Evolutionary conservation across 2,329 filamentous ascomycete species (phyloP), one percentile per base, ranked within the genome.

Genomic region (Arthrobotrys megalospora): DNA sequence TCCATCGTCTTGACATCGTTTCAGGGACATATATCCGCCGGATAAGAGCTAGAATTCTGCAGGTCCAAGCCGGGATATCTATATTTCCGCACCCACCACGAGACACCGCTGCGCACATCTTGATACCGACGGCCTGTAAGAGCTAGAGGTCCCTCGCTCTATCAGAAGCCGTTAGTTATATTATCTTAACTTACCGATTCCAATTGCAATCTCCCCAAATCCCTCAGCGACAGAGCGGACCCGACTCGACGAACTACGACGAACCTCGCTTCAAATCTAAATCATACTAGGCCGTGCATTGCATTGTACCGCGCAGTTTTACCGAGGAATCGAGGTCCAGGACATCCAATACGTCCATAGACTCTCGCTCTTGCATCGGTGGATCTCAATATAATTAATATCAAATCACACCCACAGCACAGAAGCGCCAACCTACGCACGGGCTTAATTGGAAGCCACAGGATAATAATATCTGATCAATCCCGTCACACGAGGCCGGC

Each of bases 21-120:
- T 78, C 75, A 72, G 67, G 75, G 62, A 72, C 75, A 78, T 72
- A 78, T 78, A 78, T 64, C 75, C 75, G 75, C 75, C 75, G 75
- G 75, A 72, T 78, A 78, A 72, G 67, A 71, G 50, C 50, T 66
- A 78, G 75, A 78, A 78, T 67, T 67, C 75, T 78, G 75, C 75
- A 78, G 67, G 75, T 78, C 75, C 67, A 78, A 78, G 75, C 75
- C 75, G 75, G 75, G 75, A 78, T 78, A 78, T 72, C 75, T 78
- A 55, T 72, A 63, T 72, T 71, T 68, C 75, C 75, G 75, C 63
- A 63, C 67, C 47, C 67, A 63, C 60, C 67, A 78, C 69, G 69
- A 73, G 69, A 73, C 69, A 73, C 60, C 69, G 69, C 69, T 73
- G 69, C 69, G 66, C 45, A 14, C 69, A 60, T 24, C 60, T 66